These are phyloP conservation scores for Logfia minima DNA, from an alignment of 129 eudicot genomes.

Conservation along the genomic window DNA sequence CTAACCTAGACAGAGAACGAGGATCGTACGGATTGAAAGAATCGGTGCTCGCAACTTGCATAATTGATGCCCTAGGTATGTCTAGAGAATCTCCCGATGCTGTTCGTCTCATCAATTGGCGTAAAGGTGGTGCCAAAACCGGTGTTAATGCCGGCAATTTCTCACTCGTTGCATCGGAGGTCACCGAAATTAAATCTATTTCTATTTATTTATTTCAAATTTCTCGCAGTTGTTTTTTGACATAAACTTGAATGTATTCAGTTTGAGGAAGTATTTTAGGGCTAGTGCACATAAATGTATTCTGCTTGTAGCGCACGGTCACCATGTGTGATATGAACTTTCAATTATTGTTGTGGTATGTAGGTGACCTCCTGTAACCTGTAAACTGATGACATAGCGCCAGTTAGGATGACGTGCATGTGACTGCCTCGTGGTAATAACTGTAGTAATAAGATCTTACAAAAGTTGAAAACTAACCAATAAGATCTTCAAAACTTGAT, in stretches of 20 bases:
- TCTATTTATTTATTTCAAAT: neutral
- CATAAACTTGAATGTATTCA: neutral
- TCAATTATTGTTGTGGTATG: too few relatives aligned
- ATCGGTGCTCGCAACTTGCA: slow-evolving; percentile 77
- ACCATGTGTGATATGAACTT: too few relatives aligned
- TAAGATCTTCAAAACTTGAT: too few relatives aligned
- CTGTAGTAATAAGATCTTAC: too few relatives aligned
- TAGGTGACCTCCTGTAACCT: too few relatives aligned
- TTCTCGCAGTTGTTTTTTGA: too few relatives aligned
- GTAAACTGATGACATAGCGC: too few relatives aligned
- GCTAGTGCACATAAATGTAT: too few relatives aligned
- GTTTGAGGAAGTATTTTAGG: too few relatives aligned
- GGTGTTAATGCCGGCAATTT: slow-evolving; percentile 86
- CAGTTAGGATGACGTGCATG: neutral
- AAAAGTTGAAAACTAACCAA: too few relatives aligned
- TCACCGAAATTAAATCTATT: neutral
- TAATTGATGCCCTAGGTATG: slow-evolving; percentile 86
- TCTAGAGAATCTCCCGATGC: slow-evolving; percentile 86
- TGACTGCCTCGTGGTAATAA: neutral
- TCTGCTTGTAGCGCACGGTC: too few relatives aligned
- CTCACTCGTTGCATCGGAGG: slow-evolving; percentile 82
- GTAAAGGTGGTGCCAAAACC: slow-evolving; percentile 87
- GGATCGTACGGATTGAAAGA: slow-evolving; percentile 93
- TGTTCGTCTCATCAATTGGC: slow-evolving; percentile 81
- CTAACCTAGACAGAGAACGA: slow-evolving; percentile 84